Percentiles rank a stretch among this genome's conserved stretches.
Conservation (phyloP, 2,329 filamentous ascomycete genomes). For the Colletotrichum costaricense region DNA sequence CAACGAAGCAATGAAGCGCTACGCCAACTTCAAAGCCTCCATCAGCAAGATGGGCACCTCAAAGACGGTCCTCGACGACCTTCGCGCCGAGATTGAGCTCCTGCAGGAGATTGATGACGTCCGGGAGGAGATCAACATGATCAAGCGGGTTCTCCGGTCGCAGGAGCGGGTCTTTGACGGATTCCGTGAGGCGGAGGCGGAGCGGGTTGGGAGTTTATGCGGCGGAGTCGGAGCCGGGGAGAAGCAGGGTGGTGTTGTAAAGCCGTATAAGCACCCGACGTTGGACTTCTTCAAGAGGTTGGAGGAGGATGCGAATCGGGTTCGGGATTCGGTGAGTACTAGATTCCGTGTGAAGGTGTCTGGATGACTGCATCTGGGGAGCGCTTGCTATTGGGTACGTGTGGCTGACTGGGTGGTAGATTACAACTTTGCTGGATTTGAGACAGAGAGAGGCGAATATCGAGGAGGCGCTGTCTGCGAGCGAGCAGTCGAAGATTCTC, state of each 20-base stretch:
- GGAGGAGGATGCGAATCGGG: slow-evolving; percentile 34
- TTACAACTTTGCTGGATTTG: slow-evolving; percentile 35
- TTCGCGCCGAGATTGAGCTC: slow-evolving; percentile 39
- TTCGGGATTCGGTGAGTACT: slow-evolving; percentile 30
- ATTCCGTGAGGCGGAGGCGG: slow-evolving; percentile 23
- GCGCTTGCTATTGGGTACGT: not conserved
- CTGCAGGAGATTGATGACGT: slow-evolving; percentile 37
- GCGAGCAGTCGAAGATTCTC: slow-evolving; percentile 38
- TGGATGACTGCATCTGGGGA: not conserved
- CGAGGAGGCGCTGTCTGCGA: slow-evolving; percentile 36
- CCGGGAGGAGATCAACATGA: slow-evolving; percentile 36
- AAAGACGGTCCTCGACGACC: slow-evolving; percentile 36
- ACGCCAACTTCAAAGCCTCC: slow-evolving; percentile 32
- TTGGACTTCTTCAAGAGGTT: slow-evolving; percentile 35
- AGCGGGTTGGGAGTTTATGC: not conserved
- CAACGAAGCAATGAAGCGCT: slow-evolving; percentile 38
- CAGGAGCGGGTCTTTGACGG: slow-evolving; percentile 36
- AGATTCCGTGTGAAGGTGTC: too few relatives aligned
- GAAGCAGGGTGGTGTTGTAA: not conserved
- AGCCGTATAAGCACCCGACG: slow-evolving; percentile 33
- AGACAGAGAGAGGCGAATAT: slow-evolving; percentile 37
- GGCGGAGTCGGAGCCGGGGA: not conserved
- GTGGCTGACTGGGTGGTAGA: slow-evolving; percentile 14
- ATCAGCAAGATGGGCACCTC: slow-evolving; percentile 37
- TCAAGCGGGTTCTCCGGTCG: slow-evolving; percentile 34